A percentile compares a stretch with the other conserved stretches of the same genome.
Evolutionary conservation across 768 basidiomycete genomes (phyloP).

Genomic region (Russula ochroleuca): DNA sequence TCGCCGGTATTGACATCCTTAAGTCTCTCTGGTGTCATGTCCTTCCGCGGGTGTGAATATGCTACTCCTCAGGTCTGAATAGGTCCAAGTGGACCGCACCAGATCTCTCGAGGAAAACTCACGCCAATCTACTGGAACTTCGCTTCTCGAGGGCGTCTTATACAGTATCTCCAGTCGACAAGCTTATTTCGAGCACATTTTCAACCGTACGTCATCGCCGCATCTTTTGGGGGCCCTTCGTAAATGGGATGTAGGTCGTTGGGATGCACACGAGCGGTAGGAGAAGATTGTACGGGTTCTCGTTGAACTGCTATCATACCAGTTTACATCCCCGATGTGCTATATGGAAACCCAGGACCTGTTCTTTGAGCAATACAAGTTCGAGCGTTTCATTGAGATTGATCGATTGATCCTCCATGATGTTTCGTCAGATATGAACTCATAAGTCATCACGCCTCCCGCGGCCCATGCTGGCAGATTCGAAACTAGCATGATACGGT

Average conservation of each 20-base stretch:
- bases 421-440: too few species aligned
- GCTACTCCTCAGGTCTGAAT: neutral
- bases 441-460: too few species aligned
- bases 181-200: constrained; percentile 92
- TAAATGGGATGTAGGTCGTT: constrained; percentile 88
- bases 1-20: too few species aligned
- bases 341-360: constrained; percentile 99
- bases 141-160: constrained; percentile 90
- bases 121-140: constrained; percentile 83
- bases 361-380: constrained; percentile 78
- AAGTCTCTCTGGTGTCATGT: constrained; percentile 96
- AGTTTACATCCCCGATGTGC: constrained; percentile 97
- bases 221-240: constrained; percentile 89
- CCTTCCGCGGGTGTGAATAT: constrained; percentile 88
- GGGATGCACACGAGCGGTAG: constrained; percentile 76
- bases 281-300: constrained; percentile 94
- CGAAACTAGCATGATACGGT: too few species aligned
- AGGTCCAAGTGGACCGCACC: neutral
- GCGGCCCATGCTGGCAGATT: too few species aligned
- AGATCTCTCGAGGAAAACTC: constrained; percentile 94
- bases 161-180: constrained; percentile 98
- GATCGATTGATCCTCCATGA: constrained; percentile 61
- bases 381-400: constrained; percentile 94
- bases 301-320: constrained; percentile 94
- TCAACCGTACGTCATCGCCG: constrained; percentile 94